These are phyloP conservation scores for Evernia prunastri DNA, from an alignment of 495 filamentous ascomycete species.

Conservation along the genomic window DNA sequence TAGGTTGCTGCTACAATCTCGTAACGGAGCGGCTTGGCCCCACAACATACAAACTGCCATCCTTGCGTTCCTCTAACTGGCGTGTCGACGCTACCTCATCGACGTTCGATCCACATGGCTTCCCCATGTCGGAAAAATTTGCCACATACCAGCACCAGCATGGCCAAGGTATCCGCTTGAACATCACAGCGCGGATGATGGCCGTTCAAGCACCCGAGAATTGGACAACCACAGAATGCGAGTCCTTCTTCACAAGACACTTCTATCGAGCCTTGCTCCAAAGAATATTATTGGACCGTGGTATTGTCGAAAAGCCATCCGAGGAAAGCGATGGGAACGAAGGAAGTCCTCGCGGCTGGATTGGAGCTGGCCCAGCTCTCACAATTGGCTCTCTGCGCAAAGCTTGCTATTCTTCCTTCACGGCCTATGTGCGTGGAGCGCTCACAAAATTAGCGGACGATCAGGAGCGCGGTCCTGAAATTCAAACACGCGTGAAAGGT, in stretches of 20 bases:
- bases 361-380: slow-evolving; percentile 54
- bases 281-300: slow-evolving; percentile 76
- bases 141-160: slow-evolving; percentile 48
- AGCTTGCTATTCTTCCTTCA: slow-evolving; percentile 68
- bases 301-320: slow-evolving; percentile 58
- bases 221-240: slow-evolving; percentile 75
- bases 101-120: slow-evolving; percentile 76
- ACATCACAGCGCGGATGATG: slow-evolving; percentile 97
- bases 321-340: slow-evolving; percentile 33
- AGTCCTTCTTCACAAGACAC: slow-evolving; percentile 84
- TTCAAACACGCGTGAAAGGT: slow-evolving; percentile 52
- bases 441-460: slow-evolving; percentile 61
- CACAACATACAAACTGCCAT: slow-evolving; percentile 75
- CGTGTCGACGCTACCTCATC: slow-evolving; percentile 52
- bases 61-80: slow-evolving; percentile 51
- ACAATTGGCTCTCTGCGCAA: slow-evolving; percentile 83
- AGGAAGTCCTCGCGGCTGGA: slow-evolving; percentile 29
- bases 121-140: slow-evolving; percentile 80
- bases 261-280: slow-evolving; percentile 90
- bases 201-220: slow-evolving; percentile 90
- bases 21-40: slow-evolving; percentile 83
- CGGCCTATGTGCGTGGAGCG: slow-evolving; percentile 72
- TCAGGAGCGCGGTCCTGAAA: slow-evolving; percentile 46
- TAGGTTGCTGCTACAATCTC: slow-evolving; percentile 97
- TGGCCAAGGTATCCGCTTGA: slow-evolving; percentile 65